A percentile compares a stretch with the other conserved stretches of the same genome.
Conservation (phyloP, 306 rosid genomes). For the Dryas drummondii region DNA sequence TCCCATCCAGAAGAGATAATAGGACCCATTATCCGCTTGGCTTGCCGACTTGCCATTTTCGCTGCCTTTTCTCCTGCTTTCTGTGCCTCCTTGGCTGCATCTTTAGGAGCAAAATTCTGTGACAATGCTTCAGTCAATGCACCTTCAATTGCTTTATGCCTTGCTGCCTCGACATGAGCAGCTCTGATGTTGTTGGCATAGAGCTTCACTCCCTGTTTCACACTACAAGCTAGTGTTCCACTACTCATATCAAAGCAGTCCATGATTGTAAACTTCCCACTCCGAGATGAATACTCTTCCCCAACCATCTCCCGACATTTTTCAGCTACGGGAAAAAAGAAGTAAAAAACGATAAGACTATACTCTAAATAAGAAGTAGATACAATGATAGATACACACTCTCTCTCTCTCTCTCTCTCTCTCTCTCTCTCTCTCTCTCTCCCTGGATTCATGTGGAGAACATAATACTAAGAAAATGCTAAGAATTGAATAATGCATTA, state of each 20-base stretch:
- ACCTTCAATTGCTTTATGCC: conserved; percentile 42
- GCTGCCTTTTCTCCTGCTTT: conserved; percentile 79
- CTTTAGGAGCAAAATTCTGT: conserved; percentile 46
- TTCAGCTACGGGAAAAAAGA: conserved; percentile 50
- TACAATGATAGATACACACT: too few species aligned
- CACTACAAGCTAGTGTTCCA: conserved; percentile 69
- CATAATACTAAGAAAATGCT: not conserved
- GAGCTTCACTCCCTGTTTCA: conserved; percentile 78
- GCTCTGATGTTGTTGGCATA: conserved; percentile 66
- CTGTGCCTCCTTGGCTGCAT: conserved; percentile 58
- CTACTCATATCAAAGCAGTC: conserved; percentile 71
- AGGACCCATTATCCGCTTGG: conserved; percentile 71
- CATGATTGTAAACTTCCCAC: conserved; percentile 69
- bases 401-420: too few species aligned
- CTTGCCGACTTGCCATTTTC: conserved; percentile 56
- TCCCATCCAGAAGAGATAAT: conserved; percentile 89
- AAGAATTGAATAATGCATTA: not conserved
- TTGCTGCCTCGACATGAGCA: conserved; percentile 65
- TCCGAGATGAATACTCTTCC: conserved; percentile 70
- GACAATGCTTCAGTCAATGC: conserved; percentile 56
- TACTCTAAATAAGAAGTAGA: not conserved
- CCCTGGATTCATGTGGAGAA: not conserved
- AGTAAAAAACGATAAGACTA: not conserved
- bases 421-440: too few species aligned
- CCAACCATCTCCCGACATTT: conserved; percentile 86